These are phyloP conservation scores for Zymoseptoria ardabiliae DNA, from an alignment of 2,329 filamentous ascomycete genomes.

Conservation along the genomic window DNA sequence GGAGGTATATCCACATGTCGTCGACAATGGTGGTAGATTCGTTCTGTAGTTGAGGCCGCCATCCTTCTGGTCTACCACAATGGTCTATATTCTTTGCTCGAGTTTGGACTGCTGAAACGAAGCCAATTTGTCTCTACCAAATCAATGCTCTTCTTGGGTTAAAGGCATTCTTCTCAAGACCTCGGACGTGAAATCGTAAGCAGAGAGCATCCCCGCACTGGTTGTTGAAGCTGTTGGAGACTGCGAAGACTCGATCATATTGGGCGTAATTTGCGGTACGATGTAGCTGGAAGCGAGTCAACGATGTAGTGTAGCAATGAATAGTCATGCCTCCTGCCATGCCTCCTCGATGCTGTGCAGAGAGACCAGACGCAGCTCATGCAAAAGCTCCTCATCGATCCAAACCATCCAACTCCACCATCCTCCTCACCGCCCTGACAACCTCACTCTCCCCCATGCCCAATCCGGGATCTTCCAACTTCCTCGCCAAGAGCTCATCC, in stretches of 20 bases:
- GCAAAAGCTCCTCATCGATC: constrained; percentile 21
- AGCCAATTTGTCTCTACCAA: no score
- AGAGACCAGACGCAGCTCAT: background rate
- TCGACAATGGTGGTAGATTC: constrained; percentile 21
- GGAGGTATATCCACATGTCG: constrained; percentile 25
- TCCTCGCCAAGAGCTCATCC: constrained; percentile 72
- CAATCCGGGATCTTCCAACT: constrained; percentile 64
- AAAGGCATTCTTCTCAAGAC: background rate
- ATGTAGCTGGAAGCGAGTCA: background rate
- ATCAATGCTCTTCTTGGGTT: no score
- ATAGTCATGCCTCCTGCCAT: no score
- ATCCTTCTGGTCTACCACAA: constrained; percentile 1
- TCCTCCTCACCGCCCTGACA: constrained; percentile 65
- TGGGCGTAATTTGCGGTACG: background rate
- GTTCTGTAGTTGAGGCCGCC: constrained; percentile 10
- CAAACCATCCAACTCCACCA: constrained; percentile 79
- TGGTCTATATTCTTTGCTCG: background rate
- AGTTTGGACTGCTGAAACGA: no score
- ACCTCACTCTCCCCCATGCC: constrained; percentile 50
- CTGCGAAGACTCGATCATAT: background rate
- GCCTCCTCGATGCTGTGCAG: no score
- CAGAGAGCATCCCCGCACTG: background rate
- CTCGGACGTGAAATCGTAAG: background rate
- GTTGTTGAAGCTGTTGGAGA: background rate
- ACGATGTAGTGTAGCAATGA: background rate